Evolutionary conservation across 2,329 filamentous ascomycete species (phyloP), one percentile per base, ranked within the genome.

Genomic region (Dendryphion nanum): DNA sequence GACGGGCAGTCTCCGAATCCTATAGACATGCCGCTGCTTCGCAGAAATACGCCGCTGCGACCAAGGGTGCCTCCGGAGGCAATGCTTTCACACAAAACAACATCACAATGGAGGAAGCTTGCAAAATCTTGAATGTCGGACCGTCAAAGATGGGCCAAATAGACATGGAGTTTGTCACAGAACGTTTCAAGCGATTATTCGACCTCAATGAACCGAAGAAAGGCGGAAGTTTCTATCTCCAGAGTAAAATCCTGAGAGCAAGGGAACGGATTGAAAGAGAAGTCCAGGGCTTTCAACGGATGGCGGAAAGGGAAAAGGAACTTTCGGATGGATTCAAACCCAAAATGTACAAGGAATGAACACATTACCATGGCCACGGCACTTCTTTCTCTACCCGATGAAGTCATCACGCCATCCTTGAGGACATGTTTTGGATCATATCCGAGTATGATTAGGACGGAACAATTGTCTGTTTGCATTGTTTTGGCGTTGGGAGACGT

Each of bases 181-280:
- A 85, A 53, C 79, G 89, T 37, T 98, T 97, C 77, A 97, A 97
- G 79, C 82, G 85, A 49, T 73, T 98, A 33, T 98, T 96, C 64
- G 93, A 98, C 68, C 74, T 81, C 54, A 98, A 98, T 71, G 87
- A 98, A 50, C 91, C 93, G 8, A 78, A 94, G 68, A 95, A 95
- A 62, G 93, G 93, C 23, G 93, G 93, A 37, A 96, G 89, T 59
- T 98, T 98, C 70, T 98, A 98, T 69, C 76, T 98, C 33, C 93
- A 98, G 71, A 97, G 91, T 76, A 98, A 98, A 73, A 82, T 98
- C 38, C 71, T 97, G 53, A 78, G 93, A 46, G 93, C 93, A 41
- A 81, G 91, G 57, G 91, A 98, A 71, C 77, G 93, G 48, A 85
- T 98, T 70, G 91, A 97, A 73, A 77, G 85, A 56, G 91, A 98